Evolutionary conservation across 768 basidiomycete species (phyloP), one percentile per base, ranked within the genome.

Genomic region (Serendipita sp.): DNA sequence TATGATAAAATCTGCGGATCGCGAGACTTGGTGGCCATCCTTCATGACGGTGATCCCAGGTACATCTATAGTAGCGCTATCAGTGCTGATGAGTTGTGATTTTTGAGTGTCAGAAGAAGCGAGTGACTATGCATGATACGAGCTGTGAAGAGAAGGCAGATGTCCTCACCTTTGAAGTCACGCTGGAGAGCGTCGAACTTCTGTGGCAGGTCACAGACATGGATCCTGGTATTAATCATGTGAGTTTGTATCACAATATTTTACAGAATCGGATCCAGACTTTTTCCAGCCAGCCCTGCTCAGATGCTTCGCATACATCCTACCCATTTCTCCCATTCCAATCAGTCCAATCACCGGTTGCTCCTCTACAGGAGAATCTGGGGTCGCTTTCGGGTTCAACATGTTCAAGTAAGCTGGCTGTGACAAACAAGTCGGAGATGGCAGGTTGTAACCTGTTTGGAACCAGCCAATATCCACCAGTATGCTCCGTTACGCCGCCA

Each of bases 241-340:
- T 28, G 67, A 71, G 63, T 28, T 32, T 37, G 24, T 37, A 56
- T 3, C 16, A 62, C 45, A 34, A 15, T 56, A 32, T 32, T 41
- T 41, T 13, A 41, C 7, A 41, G 13, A 41, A 41, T 41, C 13
- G 38, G 38, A 13, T 15, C 72, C 79, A 66, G 67, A 92, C 94
- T 84, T 88, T 74, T 85, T 82, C 86, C 91, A 92, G 1, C 95
- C 93, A 8, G 86, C 92, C 3, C 78, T 77, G 10, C 85, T 81
- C 30, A 99, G 78, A n/a, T 77, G 72, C 16, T 79, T 80, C 0
- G 92, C 92, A 72, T 97, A 98, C 92, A 98, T 92, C 71, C 77
- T 78, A 1, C 95, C 95, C 95, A 98, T 98, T 60, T 89, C 89
- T 0, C 94, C 94, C 93, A 97, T 96, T 1, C 95, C 94, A 67